phyloP scores from a whole-genome alignment of 179 eudicot genomes.

The Heliamphora pulchella region DNA sequence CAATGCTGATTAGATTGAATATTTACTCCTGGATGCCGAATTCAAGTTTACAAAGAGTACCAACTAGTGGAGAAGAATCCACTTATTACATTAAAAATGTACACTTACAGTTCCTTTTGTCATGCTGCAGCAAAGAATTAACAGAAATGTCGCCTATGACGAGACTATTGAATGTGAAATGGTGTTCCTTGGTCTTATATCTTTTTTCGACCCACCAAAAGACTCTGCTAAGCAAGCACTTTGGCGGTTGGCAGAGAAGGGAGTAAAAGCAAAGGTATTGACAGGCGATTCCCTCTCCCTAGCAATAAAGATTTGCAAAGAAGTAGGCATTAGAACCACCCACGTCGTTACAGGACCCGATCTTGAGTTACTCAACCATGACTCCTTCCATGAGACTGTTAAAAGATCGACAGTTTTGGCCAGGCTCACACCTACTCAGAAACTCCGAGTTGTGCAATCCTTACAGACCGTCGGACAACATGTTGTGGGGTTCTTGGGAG shows the following conservation, averaged over 20 bases:
- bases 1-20: background rate
- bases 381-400: slow-evolving; percentile 39
- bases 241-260: slow-evolving; percentile 44
- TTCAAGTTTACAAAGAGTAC: slow-evolving; percentile 3
- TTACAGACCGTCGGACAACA: slow-evolving; percentile 37
- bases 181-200: slow-evolving; percentile 41
- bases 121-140: slow-evolving; percentile 23
- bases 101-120: background rate
- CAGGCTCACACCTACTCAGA: slow-evolving; percentile 47
- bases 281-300: slow-evolving; percentile 46
- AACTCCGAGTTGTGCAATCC: slow-evolving; percentile 41
- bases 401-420: slow-evolving; percentile 44
- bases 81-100: background rate
- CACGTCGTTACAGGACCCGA: slow-evolving; percentile 42
- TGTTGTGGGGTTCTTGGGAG: slow-evolving; percentile 46
- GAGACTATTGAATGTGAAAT: slow-evolving; percentile 28
- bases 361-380: slow-evolving; percentile 35
- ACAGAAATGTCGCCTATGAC: slow-evolving; percentile 16
- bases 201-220: slow-evolving; percentile 48
- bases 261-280: slow-evolving; percentile 48
- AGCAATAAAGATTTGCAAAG: slow-evolving; percentile 42
- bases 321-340: slow-evolving; percentile 42
- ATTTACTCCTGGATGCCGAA: background rate
- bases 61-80: background rate
- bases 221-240: slow-evolving; percentile 47